Base-by-base conservation (phyloP, 2,329 filamentous ascomycete species). In the Trichoderma hamatum region DNA sequence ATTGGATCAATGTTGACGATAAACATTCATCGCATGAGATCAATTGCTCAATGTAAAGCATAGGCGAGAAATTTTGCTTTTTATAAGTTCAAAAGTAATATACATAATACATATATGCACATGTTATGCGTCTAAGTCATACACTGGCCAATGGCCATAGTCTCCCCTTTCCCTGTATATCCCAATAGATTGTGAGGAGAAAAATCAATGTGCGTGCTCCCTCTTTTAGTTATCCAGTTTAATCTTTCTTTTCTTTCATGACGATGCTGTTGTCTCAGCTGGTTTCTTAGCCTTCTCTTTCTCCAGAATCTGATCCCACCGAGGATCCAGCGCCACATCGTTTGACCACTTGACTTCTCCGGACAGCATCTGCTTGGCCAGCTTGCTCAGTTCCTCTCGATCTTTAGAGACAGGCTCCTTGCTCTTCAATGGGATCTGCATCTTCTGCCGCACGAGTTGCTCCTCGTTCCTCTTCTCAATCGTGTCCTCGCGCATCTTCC, bases 271-370 rank as follows among this genome's bases (percentile, higher is more conserved):
- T 28, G 71, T 69, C 71, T 74, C 72, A 56, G 72, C 64, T 64
- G 75, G 71, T 19, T 76, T 73, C 69, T 73, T 71, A 30, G 62
- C 71, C 67, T 72, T 71, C 26, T 64, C 71, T 62, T 72, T 71
- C 60, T 70, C 69, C 69, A 80, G 56, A 46, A 79, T 67, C 56
- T 72, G 71, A 30, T 82, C 80, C 80, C 84, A 88, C 77, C 80
- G 83, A 62, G 81, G 78, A 70, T 87, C 84, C 71, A 85, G 70
- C 54, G 77, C 70, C 61, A 80, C 78, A 54, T 80, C 78, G 70
- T 84, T 85, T 51, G 77, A 82, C 91, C 92, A 94, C 71, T 82
- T 82, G 74, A 85, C 82, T 78, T 87, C 84, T 24, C 89, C 88
- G 61, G 83, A 80, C 72, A 92, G 78, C 74, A 94, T 76, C 74